phyloP scores from a whole-genome alignment of 768 basidiomycete genomes.

The Kwoniella heveanensis region DNA sequence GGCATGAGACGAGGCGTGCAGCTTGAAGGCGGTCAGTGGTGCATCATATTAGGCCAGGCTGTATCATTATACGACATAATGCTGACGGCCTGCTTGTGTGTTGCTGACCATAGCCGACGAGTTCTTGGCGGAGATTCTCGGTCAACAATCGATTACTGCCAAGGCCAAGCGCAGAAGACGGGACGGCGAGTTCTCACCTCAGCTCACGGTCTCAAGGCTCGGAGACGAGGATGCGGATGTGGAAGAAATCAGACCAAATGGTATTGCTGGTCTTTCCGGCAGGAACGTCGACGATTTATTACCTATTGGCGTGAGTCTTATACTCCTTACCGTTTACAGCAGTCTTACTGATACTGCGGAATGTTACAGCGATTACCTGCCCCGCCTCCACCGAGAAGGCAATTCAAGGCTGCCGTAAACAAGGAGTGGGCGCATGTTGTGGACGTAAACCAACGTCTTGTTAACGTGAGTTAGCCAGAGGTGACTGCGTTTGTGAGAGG shows the following conservation, averaged over 20 bases:
- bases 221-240: constrained; percentile 37
- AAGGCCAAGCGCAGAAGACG: constrained; percentile 51
- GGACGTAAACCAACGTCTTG: constrained; percentile 84
- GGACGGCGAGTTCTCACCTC: constrained; percentile 40
- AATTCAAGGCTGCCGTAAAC: constrained; percentile 60
- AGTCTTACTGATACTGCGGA: constrained; percentile 42
- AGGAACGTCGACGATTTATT: constrained; percentile 78
- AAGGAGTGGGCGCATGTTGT: constrained; percentile 98
- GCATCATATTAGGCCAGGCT: background rate
- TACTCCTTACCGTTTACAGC: constrained; percentile 61
- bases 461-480: constrained; percentile 60
- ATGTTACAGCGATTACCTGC: constrained; percentile 43
- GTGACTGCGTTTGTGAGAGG: background rate
- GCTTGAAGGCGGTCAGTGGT: constrained; percentile 57
- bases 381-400: constrained; percentile 45
- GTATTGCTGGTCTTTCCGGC: constrained; percentile 58
- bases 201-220: constrained; percentile 37
- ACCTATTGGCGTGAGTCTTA: constrained; percentile 61
- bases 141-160: constrained; percentile 38
- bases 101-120: constrained; percentile 39
- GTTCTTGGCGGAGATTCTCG: constrained; percentile 48
- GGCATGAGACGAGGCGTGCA: constrained; percentile 79
- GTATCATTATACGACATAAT: too few species aligned
- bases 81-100: too few species aligned
- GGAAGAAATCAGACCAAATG: constrained; percentile 52